Evolutionary conservation across 768 basidiomycete genomes (phyloP).

Genomic region (Leccinum uliginosum): DNA sequence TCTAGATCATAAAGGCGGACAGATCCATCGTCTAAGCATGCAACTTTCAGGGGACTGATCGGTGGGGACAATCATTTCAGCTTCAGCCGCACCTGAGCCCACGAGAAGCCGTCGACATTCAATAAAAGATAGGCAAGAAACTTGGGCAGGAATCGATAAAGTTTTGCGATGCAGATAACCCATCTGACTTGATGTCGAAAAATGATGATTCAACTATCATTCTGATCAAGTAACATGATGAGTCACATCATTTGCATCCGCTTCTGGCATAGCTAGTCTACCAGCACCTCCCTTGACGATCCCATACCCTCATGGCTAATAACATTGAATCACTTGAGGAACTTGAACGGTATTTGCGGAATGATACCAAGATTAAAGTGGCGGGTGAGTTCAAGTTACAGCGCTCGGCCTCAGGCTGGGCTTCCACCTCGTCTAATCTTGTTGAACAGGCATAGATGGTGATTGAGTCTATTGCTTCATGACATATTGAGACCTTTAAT

Average conservation of each 20-base stretch:
- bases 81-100: conserved; percentile 50
- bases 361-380: conserved; percentile 87
- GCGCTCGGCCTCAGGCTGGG: background rate
- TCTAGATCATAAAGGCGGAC: conserved; percentile 63
- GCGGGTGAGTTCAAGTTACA: conserved; percentile 69
- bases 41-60: conserved; percentile 1
- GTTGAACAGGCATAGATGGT: conserved; percentile 63
- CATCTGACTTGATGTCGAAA: background rate
- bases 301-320: conserved; percentile 9
- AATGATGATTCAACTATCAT: background rate
- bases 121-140: conserved; percentile 52
- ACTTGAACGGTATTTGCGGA: conserved; percentile 46
- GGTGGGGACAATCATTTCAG: background rate
- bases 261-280: too few relatives aligned
- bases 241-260: background rate
- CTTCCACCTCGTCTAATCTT: background rate
- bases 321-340: conserved; percentile 45
- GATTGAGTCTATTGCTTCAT: conserved; percentile 15
- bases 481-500: conserved; percentile 6
- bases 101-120: conserved; percentile 48
- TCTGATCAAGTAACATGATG: too few relatives aligned
- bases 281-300: background rate
- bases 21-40: conserved; percentile 58
- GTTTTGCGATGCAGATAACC: conserved; percentile 14
- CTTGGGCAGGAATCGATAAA: conserved; percentile 43